Percentiles rank a stretch among this genome's conserved stretches.
Conservation (phyloP, 257 asterid genomes). For the Linderniella brevidens region DNA sequence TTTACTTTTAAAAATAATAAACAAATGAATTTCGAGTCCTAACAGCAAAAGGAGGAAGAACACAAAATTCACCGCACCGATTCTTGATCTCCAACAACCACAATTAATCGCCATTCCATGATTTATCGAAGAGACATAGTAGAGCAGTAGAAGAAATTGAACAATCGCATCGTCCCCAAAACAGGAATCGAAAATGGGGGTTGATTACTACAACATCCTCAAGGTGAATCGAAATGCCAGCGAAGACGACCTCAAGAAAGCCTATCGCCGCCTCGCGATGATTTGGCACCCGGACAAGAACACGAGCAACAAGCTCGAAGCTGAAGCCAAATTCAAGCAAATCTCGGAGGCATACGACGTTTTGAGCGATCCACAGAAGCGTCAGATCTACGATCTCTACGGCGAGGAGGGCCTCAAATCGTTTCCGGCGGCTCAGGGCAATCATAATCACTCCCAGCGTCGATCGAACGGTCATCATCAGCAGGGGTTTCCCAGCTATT, state of each 20-base stretch:
- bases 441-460: constrained; percentile 36
- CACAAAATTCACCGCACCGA: too few relatives aligned
- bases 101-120: too few relatives aligned
- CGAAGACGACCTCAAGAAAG: constrained; percentile 72
- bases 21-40: too few relatives aligned
- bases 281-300: constrained; percentile 99
- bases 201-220: constrained; percentile 90
- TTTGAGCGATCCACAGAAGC: constrained; percentile 92
- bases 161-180: too few relatives aligned
- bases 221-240: constrained; percentile 90
- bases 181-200: constrained; percentile 36
- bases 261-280: constrained; percentile 85
- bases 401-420: constrained; percentile 92
- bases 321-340: constrained; percentile 93
- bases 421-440: constrained; percentile 20
- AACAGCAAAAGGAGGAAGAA: too few relatives aligned
- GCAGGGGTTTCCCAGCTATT: constrained; percentile 11
- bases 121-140: too few relatives aligned
- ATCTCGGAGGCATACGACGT: constrained; percentile 95
- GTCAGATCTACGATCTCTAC: constrained; percentile 97
- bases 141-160: too few relatives aligned
- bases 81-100: too few relatives aligned
- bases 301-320: constrained; percentile 39
- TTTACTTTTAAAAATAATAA: too few relatives aligned
- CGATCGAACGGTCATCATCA: not conserved